Base-by-base conservation (phyloP, 306 rosid species). In the Acacia melanoxylon region DNA sequence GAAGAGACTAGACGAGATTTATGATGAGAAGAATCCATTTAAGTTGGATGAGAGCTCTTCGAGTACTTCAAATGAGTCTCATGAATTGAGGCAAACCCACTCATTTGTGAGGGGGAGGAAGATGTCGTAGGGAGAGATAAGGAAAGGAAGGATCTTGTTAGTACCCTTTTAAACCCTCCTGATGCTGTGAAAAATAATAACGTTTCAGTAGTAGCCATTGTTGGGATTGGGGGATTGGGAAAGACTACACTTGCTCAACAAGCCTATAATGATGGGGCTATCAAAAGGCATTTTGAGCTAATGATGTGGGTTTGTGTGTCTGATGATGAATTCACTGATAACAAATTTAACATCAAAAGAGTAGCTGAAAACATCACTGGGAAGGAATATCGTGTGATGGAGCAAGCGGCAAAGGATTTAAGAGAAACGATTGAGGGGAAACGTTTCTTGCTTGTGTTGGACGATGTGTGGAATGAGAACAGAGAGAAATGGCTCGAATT, bases 161-260 rank as follows among this genome's bases (percentile, higher is more conserved):
- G 52, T 19, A 2, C 1, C 0, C 22, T 77, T 13, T 0, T 63
- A 0, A 59, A 61, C 9, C 46, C 61, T 31, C 35, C 35, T 31
- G 35, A 2, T 22, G 24, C 10, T 7, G 71, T 52, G n/a, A 25
- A n/a, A 29, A 2, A 37, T 27, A 8, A 62, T 17, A 31, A 3
- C 35, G n/a, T 82, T 29, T 46, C 52, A 1, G 4, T 82, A 9
- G 19, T 49, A 40, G 10, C 78, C 1, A 68, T 85, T 12, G 70
- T 48, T 16, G 82, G 87, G 3, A 5, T 80, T 25, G 79, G 71
- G 0, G 87, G 84, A 22, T 25, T 48, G 8, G 84, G 84, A 2
- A 80, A 80, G 58, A 84, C 87, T 1, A 51, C 87, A 35, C 75
- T 80, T 70, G 84, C 82, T 20, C 75, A 84, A 46, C n/a, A 37